These are phyloP conservation scores for Cladosporium sp. DNA, from an alignment of 2,329 filamentous ascomycete species.

Conservation along the genomic window DNA sequence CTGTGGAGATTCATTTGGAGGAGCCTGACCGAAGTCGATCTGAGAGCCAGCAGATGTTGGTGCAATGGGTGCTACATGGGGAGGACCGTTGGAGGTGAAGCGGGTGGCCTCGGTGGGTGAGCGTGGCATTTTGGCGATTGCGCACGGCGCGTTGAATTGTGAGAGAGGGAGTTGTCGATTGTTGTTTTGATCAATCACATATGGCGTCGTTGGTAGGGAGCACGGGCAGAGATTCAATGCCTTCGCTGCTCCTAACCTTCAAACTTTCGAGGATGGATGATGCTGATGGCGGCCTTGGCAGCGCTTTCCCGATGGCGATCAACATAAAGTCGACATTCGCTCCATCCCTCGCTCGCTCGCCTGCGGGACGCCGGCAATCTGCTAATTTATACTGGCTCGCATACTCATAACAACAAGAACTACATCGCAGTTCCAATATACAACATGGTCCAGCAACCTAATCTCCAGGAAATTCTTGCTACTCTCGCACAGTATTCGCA, in stretches of 20 bases:
- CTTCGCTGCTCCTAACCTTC: conserved; percentile 13
- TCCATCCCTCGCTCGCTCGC: neutral
- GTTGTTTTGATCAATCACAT: conserved; percentile 23
- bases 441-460: conserved; percentile 25
- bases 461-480: conserved; percentile 37
- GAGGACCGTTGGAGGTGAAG: conserved; percentile 67
- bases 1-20: conserved; percentile 52
- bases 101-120: conserved; percentile 78
- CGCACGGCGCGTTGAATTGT: neutral
- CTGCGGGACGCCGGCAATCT: neutral
- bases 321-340: neutral
- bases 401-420: neutral
- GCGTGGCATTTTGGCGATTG: conserved; percentile 53
- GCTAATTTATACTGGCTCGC: neutral
- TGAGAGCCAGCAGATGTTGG: conserved; percentile 24
- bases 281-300: conserved; percentile 10
- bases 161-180: neutral
- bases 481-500: conserved; percentile 31
- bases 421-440: neutral
- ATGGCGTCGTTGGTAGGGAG: neutral
- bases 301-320: neutral
- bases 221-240: conserved; percentile 9
- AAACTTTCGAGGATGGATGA: conserved; percentile 18
- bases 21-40: conserved; percentile 37
- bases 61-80: conserved; percentile 17